Evolutionary conservation across 2,329 filamentous ascomycete species (phyloP), one percentile per base, ranked within the genome.

Genomic region (Fusarium nodosum): DNA sequence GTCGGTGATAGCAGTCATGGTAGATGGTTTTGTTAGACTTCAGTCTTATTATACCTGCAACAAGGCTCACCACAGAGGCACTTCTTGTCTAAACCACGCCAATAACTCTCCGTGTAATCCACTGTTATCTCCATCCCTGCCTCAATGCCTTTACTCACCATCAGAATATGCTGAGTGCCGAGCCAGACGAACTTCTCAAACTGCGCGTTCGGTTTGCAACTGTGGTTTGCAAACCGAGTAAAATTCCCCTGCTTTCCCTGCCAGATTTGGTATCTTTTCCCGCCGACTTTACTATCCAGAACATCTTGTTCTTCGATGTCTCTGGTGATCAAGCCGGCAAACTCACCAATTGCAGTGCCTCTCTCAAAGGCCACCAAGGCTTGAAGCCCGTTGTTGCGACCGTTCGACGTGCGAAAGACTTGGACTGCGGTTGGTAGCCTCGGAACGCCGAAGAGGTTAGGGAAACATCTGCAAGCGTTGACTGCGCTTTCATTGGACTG

Each of bases 351-450:
- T 4, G 41, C 41, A 6, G 34, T 31, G 11, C 52, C 52, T 30
- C 52, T 36, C n/a, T 47, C 52, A 5, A 48, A 55, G 3, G 52
- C 13, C 1, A 48, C 22, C 15, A 55, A 30, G 8, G 52, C 41
- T 48, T 55, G 41, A 12, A 55, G 52, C 5, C 52, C 52, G 18
- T 55, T 55, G 11, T 55, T 55, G 13, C 52, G 52, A 13, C 41
- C 52, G 18, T 55, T 55, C 2, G 41, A 48, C 1, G 52, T 55
- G 3, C 41, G 41, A 9, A 55, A 55, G 15, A 55, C 30, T 12
- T 55, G 52, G 7, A 55, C 52, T 10, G 41, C 41, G 2, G n/a
- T 55, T 5, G 41, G 52, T 8, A 48, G 28, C 12, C 41, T 38
- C 3, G 41, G 24, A 6, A 24, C 41, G 9, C 52, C 41, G 5